These are phyloP conservation scores for Venturia asperata DNA, from an alignment of 2,329 filamentous ascomycete genomes.

Conservation along the genomic window DNA sequence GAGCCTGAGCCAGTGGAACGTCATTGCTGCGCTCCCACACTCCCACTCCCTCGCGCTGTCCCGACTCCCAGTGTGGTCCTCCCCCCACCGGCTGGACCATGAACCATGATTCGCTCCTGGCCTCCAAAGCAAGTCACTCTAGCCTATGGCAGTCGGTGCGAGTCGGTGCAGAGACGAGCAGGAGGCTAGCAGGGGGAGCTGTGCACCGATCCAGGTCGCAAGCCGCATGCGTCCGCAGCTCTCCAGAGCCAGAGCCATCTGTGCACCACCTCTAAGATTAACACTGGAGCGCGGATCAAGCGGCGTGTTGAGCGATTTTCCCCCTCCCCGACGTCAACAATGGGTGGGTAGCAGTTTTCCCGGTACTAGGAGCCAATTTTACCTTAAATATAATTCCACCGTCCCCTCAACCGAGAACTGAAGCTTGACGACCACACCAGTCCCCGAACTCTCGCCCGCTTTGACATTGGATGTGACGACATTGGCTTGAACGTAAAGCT, in stretches of 20 bases:
- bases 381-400: background rate
- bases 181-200: background rate
- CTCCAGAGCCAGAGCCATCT: background rate
- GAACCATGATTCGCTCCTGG: background rate
- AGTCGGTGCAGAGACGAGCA: background rate
- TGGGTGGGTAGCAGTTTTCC: background rate
- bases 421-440: constrained; percentile 8
- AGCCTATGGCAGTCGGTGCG: background rate
- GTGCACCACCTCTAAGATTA: background rate
- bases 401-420: background rate
- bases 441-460: background rate
- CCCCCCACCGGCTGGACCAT: background rate
- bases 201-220: background rate
- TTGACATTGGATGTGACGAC: background rate
- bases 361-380: constrained; percentile 7
- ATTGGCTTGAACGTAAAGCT: background rate
- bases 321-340: constrained; percentile 12
- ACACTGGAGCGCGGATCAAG: constrained; percentile 13
- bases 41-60: background rate
- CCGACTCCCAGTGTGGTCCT: background rate
- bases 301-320: constrained; percentile 9
- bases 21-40: background rate
- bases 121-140: background rate
- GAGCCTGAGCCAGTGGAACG: background rate
- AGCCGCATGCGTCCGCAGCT: background rate